Base-by-base conservation (phyloP, 2,329 filamentous ascomycete genomes). In the Alternaria sp. region DNA sequence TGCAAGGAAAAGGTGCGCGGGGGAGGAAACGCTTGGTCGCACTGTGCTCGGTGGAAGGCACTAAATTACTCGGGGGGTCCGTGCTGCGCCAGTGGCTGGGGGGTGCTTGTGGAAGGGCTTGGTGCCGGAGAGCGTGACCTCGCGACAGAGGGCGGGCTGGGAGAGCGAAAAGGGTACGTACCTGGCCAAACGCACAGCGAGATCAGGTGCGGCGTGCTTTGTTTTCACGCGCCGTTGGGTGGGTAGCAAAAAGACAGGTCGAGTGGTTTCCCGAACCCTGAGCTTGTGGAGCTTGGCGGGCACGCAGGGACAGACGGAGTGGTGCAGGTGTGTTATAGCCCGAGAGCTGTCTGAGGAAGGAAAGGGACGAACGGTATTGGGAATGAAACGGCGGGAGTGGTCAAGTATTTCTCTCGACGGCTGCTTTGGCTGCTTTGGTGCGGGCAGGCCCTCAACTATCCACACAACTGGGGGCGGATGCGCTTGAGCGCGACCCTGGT, bases 311-410 rank as follows among this genome's bases (percentile, higher is more conserved):
- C 60, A 65, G 58, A 68, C 62, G 64, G 61, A 57, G 69, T 69
- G 69, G 72, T 71, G 70, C 73, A 76, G 72, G 64, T 71, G 73
- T 71, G 73, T 67, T 68, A 65, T 57, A 60, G 59, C 48, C 59
- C 59, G 49, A 68, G 61, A 74, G 72, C 70, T 77, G 77, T 77
- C 76, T 79, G 74, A 73, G 75, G 76, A 75, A 74, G 77, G 74
- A 78, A 79, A 78, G 74, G 70, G 71, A 73, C 68, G 69, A 70
- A 77, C 66, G 72, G 73, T 72, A 76, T 78, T 76, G 73, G 76
- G 76, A 68, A 78, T 72, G 74, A 77, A 77, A 75, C 75, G 73
- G 73, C 69, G 72, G 72, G 71, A 69, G 70, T 70, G 68, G 74
- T 69, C 70, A 71, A 69, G 70, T 75, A 72, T 78, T 75, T 76